Conservation (phyloP, 345 rosid genomes). For the Xanthoceras sorbifolium region DNA sequence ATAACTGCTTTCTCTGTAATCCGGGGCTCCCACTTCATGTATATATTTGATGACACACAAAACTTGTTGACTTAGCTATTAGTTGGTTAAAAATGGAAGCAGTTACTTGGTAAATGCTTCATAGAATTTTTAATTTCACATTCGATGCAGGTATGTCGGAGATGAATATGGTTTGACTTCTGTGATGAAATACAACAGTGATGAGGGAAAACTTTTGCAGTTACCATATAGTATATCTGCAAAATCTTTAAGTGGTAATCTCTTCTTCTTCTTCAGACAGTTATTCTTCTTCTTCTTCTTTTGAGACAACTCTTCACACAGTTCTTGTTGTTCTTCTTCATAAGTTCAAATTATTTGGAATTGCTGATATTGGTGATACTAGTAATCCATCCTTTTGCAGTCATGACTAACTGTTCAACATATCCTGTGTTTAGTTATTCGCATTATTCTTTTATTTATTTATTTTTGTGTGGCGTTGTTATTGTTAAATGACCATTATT, state of each 20-base stretch:
- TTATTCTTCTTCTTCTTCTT: slow-evolving; percentile 5
- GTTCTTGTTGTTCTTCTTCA: slow-evolving; percentile 5
- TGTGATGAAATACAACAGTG: slow-evolving; percentile 56
- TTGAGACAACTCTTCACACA: slow-evolving; percentile 2
- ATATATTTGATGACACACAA: slow-evolving; percentile 18
- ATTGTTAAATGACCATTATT: slow-evolving; percentile 11
- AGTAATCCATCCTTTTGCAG: slow-evolving; percentile 10
- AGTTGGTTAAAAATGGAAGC: slow-evolving; percentile 18
- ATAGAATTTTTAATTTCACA: slow-evolving; percentile 13
- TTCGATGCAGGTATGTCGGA: slow-evolving; percentile 50
- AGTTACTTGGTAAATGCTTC: slow-evolving; percentile 13
- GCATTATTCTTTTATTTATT: background rate
- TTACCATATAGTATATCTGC: slow-evolving; percentile 55
- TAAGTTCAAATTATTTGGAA: background rate
- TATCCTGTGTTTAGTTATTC: background rate
- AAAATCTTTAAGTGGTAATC: slow-evolving; percentile 48
- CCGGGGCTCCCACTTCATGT: slow-evolving; percentile 62
- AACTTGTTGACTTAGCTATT: slow-evolving; percentile 20
- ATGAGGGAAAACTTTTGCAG: slow-evolving; percentile 40
- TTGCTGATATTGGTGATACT: background rate
- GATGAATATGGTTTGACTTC: slow-evolving; percentile 57
- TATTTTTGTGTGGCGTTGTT: background rate
- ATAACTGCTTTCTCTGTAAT: slow-evolving; percentile 65
- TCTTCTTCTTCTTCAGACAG: background rate
- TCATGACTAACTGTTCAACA: background rate